phyloP scores from a whole-genome alignment of 208 protist genomes.

The Histomonas meleagridis region DNA sequence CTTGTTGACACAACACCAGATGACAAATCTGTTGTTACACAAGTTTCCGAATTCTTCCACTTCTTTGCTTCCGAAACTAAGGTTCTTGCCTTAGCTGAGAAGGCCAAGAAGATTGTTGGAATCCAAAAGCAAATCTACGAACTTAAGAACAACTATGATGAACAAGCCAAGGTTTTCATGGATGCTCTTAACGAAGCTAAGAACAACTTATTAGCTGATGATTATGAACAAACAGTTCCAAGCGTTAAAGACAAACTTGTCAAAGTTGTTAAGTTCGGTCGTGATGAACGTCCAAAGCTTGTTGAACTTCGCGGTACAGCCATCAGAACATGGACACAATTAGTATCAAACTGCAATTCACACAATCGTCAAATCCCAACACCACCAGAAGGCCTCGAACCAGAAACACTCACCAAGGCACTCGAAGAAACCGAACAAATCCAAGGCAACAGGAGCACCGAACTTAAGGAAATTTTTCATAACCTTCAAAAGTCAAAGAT shows the following conservation, averaged over 20 bases:
- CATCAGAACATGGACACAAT: not conserved
- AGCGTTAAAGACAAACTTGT: not conserved
- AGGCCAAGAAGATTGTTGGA: not conserved
- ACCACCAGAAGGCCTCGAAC: not conserved
- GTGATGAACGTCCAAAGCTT: not conserved
- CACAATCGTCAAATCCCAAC: not conserved
- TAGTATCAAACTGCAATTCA: not conserved
- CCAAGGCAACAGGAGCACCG: not conserved
- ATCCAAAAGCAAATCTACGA: not conserved
- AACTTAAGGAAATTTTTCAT: not conserved
- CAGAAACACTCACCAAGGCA: not conserved
- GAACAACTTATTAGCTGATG: not conserved
- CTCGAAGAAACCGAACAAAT: not conserved
- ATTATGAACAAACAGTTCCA: conserved; percentile 14
- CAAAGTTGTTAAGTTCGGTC: not conserved
- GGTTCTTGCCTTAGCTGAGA: not conserved
- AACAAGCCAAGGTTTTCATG: not conserved
- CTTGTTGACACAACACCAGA: conserved; percentile 2
- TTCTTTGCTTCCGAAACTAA: conserved; percentile 5
- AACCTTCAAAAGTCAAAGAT: not conserved
- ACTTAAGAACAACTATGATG: not conserved
- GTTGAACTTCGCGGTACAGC: not conserved
- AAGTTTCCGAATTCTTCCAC: conserved; percentile 39
- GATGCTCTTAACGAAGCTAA: not conserved
- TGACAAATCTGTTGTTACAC: conserved; percentile 38